These are phyloP conservation scores for Fraxinus latifolia DNA, from an alignment of 305 asterid genomes.

Conservation along the genomic window DNA sequence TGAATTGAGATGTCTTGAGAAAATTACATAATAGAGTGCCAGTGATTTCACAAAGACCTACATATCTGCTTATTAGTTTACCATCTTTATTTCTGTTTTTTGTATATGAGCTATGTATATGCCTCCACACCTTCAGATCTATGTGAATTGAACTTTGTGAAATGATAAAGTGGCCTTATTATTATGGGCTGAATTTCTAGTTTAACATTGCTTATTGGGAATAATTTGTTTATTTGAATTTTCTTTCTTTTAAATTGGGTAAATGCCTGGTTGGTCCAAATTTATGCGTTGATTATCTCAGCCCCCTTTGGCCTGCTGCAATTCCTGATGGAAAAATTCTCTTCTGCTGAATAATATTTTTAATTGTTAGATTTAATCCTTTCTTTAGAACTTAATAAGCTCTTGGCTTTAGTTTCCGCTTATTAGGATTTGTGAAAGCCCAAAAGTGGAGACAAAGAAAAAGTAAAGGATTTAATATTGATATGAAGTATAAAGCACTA, in stretches of 20 bases:
- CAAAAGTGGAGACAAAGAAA: not conserved
- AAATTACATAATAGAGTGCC: not conserved
- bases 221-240: not conserved
- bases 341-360: not conserved
- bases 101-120: not conserved
- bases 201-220: not conserved
- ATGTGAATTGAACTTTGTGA: not conserved
- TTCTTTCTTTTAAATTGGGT: not conserved
- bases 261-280: not conserved
- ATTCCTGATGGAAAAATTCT: not conserved
- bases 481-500: not conserved
- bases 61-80: not conserved
- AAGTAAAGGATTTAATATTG: not conserved
- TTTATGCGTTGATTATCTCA: not conserved
- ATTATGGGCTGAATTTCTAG: not conserved
- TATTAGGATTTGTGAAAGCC: not conserved
- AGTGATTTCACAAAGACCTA: conserved; percentile 10
- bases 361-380: not conserved
- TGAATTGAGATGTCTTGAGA: not conserved
- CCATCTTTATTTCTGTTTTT: not conserved
- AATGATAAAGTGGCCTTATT: not conserved
- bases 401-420: not conserved
- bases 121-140: not conserved
- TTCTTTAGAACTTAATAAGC: not conserved
- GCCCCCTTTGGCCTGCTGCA: not conserved